These are phyloP conservation scores for Cladophialophora exuberans DNA, from an alignment of 2,329 filamentous ascomycete genomes.

Conservation along the genomic window DNA sequence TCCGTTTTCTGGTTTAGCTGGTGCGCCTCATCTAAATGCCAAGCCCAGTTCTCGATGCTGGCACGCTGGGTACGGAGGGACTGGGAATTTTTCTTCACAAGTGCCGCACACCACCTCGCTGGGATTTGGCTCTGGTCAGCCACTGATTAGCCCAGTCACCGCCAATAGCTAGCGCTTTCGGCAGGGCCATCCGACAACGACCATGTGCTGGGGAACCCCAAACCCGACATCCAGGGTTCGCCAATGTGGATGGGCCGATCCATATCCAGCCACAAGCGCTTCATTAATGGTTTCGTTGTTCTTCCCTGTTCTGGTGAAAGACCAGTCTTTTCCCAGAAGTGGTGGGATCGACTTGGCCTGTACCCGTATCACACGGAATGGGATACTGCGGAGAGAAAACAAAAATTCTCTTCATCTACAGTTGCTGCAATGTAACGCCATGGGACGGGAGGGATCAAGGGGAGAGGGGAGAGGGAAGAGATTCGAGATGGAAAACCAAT, in stretches of 20 bases:
- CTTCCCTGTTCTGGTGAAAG: background rate
- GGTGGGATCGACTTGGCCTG: slow-evolving; percentile 1
- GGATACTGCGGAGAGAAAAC: background rate
- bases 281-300: background rate
- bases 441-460: background rate
- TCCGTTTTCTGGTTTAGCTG: slow-evolving; percentile 8
- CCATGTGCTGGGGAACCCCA: slow-evolving; percentile 9
- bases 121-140: slow-evolving; percentile 2
- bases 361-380: background rate
- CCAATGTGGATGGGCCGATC: slow-evolving; percentile 6
- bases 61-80: too few species aligned
- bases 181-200: slow-evolving; percentile 15
- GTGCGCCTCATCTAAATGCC: slow-evolving; percentile 16
- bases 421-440: slow-evolving; percentile 10
- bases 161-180: slow-evolving; percentile 21
- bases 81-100: too few species aligned
- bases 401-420: background rate
- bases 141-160: slow-evolving; percentile 2
- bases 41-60: slow-evolving; percentile 7
- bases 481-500: background rate
- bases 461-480: background rate
- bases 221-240: slow-evolving; percentile 9
- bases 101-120: slow-evolving; percentile 1
- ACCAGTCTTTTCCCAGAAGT: background rate
- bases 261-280: slow-evolving; percentile 13